Percentiles rank a stretch among this genome's conserved stretches.
Conservation (phyloP, 768 basidiomycete genomes). For the Amanita brunnescens region DNA sequence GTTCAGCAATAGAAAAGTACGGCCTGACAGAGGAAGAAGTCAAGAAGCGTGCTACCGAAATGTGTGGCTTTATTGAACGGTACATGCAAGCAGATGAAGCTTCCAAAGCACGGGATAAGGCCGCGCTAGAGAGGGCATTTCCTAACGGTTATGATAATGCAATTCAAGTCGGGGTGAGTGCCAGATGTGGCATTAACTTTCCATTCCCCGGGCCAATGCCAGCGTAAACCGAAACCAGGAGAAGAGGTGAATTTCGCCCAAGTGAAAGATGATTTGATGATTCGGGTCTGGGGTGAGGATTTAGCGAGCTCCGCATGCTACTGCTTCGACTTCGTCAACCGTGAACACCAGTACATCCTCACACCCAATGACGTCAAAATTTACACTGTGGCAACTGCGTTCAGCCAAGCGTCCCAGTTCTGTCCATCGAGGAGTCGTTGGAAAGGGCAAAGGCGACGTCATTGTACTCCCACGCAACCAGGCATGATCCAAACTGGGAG, state of each 20-base stretch:
- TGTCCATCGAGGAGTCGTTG: slow-evolving; percentile 9
- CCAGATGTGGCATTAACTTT: slow-evolving; percentile 5
- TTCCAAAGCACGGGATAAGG: slow-evolving; percentile 7
- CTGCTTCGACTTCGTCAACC: slow-evolving; percentile 11
- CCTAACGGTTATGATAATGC: slow-evolving; percentile 5
- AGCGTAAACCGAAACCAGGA: slow-evolving; percentile 7
- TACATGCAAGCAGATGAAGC: slow-evolving; percentile 5
- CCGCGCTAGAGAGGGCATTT: slow-evolving; percentile 7
- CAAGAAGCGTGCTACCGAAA: slow-evolving; percentile 5
- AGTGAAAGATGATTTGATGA: slow-evolving; percentile 10
- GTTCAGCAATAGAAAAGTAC: slow-evolving; percentile 4
- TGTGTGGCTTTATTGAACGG: slow-evolving; percentile 5
- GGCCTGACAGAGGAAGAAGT: slow-evolving; percentile 8
- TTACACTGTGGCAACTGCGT: slow-evolving; percentile 10
- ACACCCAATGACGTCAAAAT: slow-evolving; percentile 12
- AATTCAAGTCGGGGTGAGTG: slow-evolving; percentile 11
- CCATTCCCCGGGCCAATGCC: slow-evolving; percentile 9
- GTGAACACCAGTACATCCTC: slow-evolving; percentile 9
- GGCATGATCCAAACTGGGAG: slow-evolving; percentile 12
- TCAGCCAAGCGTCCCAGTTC: slow-evolving; percentile 8
- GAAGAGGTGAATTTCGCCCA: slow-evolving; percentile 10
- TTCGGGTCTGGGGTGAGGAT: slow-evolving; percentile 12
- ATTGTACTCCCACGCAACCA: slow-evolving; percentile 1
- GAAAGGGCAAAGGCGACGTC: slow-evolving; percentile 3
- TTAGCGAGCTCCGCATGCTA: slow-evolving; percentile 6